These are phyloP conservation scores for Limnanthes douglasii DNA, from an alignment of 345 rosid species.

Conservation along the genomic window DNA sequence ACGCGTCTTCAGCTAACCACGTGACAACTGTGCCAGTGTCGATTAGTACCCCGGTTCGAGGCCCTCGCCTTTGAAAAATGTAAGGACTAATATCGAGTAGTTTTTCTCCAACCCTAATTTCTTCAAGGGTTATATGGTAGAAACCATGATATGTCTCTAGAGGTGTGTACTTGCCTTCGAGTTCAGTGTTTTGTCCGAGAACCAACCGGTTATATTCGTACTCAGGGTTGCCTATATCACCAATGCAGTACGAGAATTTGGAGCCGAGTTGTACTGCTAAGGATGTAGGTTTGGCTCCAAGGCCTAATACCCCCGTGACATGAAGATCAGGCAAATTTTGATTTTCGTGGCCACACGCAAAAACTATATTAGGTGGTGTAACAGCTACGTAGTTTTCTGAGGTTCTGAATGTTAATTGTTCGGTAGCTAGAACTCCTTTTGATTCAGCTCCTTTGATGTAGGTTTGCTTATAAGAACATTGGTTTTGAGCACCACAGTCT, in stretches of 20 bases:
- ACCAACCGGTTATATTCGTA: slow-evolving; percentile 25
- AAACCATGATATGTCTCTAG: slow-evolving; percentile 16
- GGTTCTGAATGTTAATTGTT: slow-evolving; percentile 23
- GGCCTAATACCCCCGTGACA: slow-evolving; percentile 30
- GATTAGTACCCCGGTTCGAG: slow-evolving; percentile 19
- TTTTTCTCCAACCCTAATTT: slow-evolving; percentile 28
- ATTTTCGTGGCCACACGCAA: slow-evolving; percentile 39
- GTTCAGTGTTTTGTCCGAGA: slow-evolving; percentile 21
- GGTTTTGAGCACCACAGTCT: slow-evolving; percentile 9
- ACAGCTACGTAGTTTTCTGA: slow-evolving; percentile 18
- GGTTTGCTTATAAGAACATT: slow-evolving; percentile 20
- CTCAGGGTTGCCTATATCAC: slow-evolving; percentile 21
- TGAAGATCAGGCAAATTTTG: slow-evolving; percentile 13
- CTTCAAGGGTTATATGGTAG: slow-evolving; percentile 30
- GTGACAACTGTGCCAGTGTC: slow-evolving; percentile 33
- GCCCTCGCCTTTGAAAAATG: slow-evolving; percentile 12
- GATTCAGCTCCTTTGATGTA: slow-evolving; percentile 20
- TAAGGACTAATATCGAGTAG: slow-evolving; percentile 21
- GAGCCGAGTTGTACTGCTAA: slow-evolving; percentile 29
- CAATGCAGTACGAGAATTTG: slow-evolving; percentile 43
- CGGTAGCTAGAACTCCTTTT: slow-evolving; percentile 29
- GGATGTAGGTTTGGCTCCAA: slow-evolving; percentile 24
- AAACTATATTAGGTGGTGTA: slow-evolving; percentile 9
- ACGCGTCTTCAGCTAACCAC: slow-evolving; percentile 23
- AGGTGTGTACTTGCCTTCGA: slow-evolving; percentile 40